Percentiles rank a stretch among this genome's conserved stretches.
These are phyloP conservation scores for Closterium sp. DNA, from an alignment of 139 green algal genomes.

Conservation along the genomic window DNA sequence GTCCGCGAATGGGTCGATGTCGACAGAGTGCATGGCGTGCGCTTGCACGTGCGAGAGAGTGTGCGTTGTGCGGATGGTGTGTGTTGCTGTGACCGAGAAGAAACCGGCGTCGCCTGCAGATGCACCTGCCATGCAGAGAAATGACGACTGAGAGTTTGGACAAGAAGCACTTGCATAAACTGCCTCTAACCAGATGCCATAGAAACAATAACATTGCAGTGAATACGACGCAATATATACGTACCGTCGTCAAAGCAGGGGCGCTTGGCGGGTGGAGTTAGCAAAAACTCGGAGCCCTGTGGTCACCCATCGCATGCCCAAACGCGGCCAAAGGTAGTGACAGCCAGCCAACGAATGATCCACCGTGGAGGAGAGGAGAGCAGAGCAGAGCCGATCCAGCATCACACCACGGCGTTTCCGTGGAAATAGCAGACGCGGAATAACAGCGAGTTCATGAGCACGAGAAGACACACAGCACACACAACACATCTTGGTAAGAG, in stretches of 20 bases:
- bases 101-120: neutral
- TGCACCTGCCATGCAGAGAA: neutral
- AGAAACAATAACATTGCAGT: too few relatives aligned
- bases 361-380: too few relatives aligned
- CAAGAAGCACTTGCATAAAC: neutral
- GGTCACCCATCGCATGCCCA: neutral
- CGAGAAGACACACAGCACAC: too few relatives aligned
- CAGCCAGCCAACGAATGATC: too few relatives aligned
- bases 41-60: neutral
- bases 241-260: neutral
- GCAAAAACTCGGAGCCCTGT: neutral
- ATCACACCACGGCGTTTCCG: too few relatives aligned
- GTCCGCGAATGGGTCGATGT: neutral
- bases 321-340: too few relatives aligned
- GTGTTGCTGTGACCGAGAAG: neutral
- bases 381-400: too few relatives aligned
- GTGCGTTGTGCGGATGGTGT: neutral
- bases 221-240: neutral
- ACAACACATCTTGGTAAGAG: too few relatives aligned
- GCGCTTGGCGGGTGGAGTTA: neutral
- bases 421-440: too few relatives aligned
- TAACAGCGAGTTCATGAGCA: too few relatives aligned
- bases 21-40: neutral
- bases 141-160: neutral
- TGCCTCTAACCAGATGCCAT: neutral